Conservation (phyloP, 139 green algal species). For the Tetraselmis chui region DNA sequence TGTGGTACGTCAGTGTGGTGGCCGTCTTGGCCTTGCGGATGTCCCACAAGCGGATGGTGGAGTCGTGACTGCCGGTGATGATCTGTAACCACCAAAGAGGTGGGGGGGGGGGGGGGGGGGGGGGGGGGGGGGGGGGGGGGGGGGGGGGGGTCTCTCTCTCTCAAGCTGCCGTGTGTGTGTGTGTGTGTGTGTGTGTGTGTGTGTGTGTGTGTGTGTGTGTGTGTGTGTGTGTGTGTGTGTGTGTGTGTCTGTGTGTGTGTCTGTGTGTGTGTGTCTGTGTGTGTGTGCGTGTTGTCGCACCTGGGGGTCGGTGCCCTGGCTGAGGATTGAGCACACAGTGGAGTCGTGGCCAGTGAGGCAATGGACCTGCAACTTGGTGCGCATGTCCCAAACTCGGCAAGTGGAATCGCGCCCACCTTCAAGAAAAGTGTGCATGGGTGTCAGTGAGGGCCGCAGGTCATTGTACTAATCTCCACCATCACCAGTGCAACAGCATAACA, state of each 20-base stretch:
- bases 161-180: too few relatives aligned
- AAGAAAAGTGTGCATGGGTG: background rate
- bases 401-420: conserved; percentile 75
- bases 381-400: conserved; percentile 97
- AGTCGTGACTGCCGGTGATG: conserved; percentile 85
- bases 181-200: too few relatives aligned
- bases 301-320: conserved; percentile 79
- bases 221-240: too few relatives aligned
- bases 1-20: conserved; percentile 94
- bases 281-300: too few relatives aligned
- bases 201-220: too few relatives aligned
- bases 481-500: too few relatives aligned
- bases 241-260: too few relatives aligned
- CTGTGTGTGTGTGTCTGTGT: too few relatives aligned
- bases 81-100: conserved; percentile 46
- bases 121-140: too few relatives aligned
- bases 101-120: too few relatives aligned
- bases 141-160: too few relatives aligned
- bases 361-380: conserved; percentile 84
- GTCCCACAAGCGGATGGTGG: conserved; percentile 82
- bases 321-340: conserved; percentile 84
- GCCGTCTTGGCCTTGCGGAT: conserved; percentile 54
- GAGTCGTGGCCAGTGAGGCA: conserved; percentile 87
- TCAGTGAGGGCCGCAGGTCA: background rate
- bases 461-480: too few relatives aligned